These are phyloP conservation scores for Dioscorea cayenensis DNA, from an alignment of 116 monocot genomes.

Conservation along the genomic window DNA sequence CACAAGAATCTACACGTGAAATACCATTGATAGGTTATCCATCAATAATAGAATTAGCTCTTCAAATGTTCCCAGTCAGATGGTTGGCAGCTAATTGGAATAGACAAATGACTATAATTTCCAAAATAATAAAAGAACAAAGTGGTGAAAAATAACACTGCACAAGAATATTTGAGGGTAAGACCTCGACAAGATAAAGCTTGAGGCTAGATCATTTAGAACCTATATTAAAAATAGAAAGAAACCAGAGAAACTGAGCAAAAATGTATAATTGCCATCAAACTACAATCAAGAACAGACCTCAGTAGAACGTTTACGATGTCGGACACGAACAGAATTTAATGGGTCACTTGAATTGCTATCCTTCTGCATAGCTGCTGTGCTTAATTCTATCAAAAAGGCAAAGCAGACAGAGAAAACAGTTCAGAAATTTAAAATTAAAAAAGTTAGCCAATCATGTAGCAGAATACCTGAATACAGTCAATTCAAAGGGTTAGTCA, in stretches of 20 bases:
- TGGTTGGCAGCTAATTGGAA: not conserved
- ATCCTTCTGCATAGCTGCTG: conserved; percentile 1
- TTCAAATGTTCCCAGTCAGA: no score
- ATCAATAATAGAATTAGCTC: no score
- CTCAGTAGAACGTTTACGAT: conserved; percentile 73
- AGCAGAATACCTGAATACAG: no score
- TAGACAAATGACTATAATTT: not conserved
- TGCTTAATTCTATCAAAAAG: not conserved
- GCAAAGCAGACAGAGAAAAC: not conserved
- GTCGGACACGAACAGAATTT: conserved; percentile 39
- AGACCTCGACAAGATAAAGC: not conserved
- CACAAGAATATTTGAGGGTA: not conserved
- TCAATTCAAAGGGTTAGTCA: no score
- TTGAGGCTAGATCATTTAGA: not conserved
- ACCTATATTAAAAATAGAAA: not conserved
- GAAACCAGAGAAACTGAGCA: not conserved
- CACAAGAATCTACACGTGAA: not conserved
- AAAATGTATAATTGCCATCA: not conserved
- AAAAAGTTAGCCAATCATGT: no score
- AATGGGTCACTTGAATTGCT: not conserved
- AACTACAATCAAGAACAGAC: conserved; percentile 22
- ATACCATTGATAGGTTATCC: not conserved
- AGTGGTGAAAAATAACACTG: not conserved
- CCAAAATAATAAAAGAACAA: not conserved
- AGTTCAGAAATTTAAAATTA: no score